Evolutionary conservation across 2,329 filamentous ascomycete genomes (phyloP).

Genomic region (Trichoderma pleuroti): DNA sequence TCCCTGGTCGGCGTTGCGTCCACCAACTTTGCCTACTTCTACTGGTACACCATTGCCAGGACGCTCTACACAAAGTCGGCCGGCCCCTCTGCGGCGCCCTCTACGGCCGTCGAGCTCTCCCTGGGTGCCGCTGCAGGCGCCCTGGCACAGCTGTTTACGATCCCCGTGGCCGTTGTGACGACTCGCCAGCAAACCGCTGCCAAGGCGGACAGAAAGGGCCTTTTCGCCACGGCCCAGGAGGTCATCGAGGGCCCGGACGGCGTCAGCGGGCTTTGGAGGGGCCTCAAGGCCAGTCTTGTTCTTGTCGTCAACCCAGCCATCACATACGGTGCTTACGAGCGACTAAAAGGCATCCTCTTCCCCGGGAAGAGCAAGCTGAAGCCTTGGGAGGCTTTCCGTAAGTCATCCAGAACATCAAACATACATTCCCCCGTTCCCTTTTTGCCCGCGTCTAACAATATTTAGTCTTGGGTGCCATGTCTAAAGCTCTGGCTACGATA

Average conservation of each 20-base stretch:
- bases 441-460: background rate
- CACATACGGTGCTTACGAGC: conserved; percentile 95
- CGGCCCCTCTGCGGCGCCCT: conserved; percentile 54
- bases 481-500: conserved; percentile 88
- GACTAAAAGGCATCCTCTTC: conserved; percentile 73
- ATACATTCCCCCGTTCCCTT: background rate
- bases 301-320: conserved; percentile 95
- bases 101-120: conserved; percentile 76
- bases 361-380: conserved; percentile 71
- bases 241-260: conserved; percentile 90
- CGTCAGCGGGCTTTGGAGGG: conserved; percentile 84
- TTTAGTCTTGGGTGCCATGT: conserved; percentile 83
- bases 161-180: conserved; percentile 91
- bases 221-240: conserved; percentile 83
- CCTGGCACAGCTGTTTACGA: conserved; percentile 90
- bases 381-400: conserved; percentile 87
- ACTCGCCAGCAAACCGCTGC: conserved; percentile 92
- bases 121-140: conserved; percentile 87
- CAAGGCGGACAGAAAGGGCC: conserved; percentile 77
- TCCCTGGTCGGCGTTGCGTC: conserved; percentile 88
- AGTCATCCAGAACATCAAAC: conserved; percentile 39
- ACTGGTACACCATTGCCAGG: conserved; percentile 93
- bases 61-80: conserved; percentile 68
- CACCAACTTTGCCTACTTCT: conserved; percentile 99
- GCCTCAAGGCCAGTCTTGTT: conserved; percentile 91